phyloP scores from a whole-genome alignment of 495 filamentous ascomycete genomes.

The Massariosphaeria phaeospora region DNA sequence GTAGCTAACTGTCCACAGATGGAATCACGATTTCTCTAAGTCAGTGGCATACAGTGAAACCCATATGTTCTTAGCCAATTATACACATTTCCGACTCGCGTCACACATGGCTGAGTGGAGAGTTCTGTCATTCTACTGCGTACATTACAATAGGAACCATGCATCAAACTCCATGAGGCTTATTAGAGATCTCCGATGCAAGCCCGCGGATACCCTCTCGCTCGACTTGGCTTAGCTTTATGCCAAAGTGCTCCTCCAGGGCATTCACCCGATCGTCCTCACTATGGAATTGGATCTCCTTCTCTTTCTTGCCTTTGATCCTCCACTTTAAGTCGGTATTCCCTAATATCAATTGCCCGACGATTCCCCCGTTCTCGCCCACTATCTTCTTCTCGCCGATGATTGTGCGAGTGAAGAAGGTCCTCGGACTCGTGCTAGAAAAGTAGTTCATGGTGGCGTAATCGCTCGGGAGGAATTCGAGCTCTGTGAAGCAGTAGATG shows the following conservation, averaged over 20 bases:
- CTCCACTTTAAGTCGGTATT: conserved; percentile 55
- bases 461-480: conserved; percentile 59
- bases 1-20: conserved; percentile 18
- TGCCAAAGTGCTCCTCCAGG: conserved; percentile 34
- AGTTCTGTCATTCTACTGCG: too few species aligned
- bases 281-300: conserved; percentile 28
- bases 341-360: conserved; percentile 58
- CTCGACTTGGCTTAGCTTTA: conserved; percentile 35
- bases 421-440: conserved; percentile 45
- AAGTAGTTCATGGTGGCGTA: conserved; percentile 62
- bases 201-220: conserved; percentile 33
- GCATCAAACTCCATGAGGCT: neutral
- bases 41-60: neutral
- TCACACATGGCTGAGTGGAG: too few species aligned
- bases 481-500: conserved; percentile 56
- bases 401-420: conserved; percentile 48
- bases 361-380: conserved; percentile 40
- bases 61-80: neutral
- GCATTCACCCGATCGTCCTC: conserved; percentile 37
- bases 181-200: conserved; percentile 31
- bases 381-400: conserved; percentile 56
- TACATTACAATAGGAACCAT: neutral
- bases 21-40: conserved; percentile 27
- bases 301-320: conserved; percentile 46
- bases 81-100: conserved; percentile 9